Conservation (phyloP, 176 grass and related monocot species). For the Dactylis glomerata region DNA sequence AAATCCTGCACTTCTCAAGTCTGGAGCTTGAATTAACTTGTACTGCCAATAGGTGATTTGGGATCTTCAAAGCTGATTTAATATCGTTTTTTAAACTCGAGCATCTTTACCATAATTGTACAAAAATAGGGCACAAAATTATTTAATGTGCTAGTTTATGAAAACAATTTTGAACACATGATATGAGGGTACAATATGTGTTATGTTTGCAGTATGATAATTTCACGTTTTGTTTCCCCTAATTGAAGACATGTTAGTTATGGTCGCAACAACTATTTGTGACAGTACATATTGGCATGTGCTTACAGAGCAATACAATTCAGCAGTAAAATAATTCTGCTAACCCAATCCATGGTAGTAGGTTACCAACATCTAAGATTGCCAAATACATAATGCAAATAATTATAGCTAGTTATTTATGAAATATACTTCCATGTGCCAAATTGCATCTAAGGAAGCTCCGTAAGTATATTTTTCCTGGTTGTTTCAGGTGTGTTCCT, state of each 20-base stretch:
- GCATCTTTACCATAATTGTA: not conserved
- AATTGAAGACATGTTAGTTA: not conserved
- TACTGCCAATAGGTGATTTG: not conserved
- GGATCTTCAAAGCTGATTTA: not conserved
- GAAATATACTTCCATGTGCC: not conserved
- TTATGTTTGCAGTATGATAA: not conserved
- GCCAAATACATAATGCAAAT: not conserved
- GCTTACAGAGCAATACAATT: not conserved
- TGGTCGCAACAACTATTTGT: not conserved
- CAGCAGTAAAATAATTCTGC: not conserved
- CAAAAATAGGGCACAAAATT: not conserved
- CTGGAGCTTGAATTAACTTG: not conserved
- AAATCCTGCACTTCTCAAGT: not conserved
- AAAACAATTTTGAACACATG: not conserved
- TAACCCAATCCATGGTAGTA: not conserved
- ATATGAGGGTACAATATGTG: not conserved
- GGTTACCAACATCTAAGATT: not conserved
- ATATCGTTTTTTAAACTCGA: not conserved
- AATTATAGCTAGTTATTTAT: not conserved
- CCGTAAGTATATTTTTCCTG: conserved; percentile 28
- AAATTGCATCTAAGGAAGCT: conserved; percentile 8
- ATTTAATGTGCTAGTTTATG: not conserved
- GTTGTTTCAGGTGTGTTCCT: conserved; percentile 77
- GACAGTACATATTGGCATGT: not conserved
- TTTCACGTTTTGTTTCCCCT: not conserved